These are phyloP conservation scores for Xylaria sp. DNA, from an alignment of 2,329 filamentous ascomycete genomes.

Conservation along the genomic window DNA sequence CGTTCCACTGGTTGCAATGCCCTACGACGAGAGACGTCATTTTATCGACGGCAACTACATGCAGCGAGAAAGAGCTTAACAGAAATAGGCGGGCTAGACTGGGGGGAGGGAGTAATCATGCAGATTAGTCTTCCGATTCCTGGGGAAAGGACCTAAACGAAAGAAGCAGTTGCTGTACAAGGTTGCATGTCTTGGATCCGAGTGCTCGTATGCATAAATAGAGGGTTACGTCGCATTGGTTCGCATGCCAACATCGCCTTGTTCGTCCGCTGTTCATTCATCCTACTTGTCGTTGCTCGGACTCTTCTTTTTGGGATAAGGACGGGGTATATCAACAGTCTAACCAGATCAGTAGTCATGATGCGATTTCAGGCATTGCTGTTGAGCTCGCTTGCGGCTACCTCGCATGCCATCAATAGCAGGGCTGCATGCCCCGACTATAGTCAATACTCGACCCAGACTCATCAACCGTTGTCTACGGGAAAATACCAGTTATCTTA, in stretches of 20 bases:
- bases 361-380: slow-evolving; percentile 29
- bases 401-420: slow-evolving; percentile 20
- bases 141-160: slow-evolving; percentile 17
- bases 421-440: slow-evolving; percentile 70
- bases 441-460: slow-evolving; percentile 64
- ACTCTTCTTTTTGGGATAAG: neutral
- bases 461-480: slow-evolving; percentile 77
- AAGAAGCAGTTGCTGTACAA: slow-evolving; percentile 20
- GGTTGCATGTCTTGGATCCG: neutral
- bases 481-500: slow-evolving; percentile 81
- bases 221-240: neutral
- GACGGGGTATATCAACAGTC: slow-evolving; percentile 1
- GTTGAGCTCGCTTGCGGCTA: slow-evolving; percentile 31
- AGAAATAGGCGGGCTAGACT: slow-evolving; percentile 20
- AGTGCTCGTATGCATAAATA: slow-evolving; percentile 9
- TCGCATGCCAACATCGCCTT: neutral
- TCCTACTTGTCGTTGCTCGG: neutral
- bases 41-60: slow-evolving; percentile 16
- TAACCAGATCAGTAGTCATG: slow-evolving; percentile 13
- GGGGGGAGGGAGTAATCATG: slow-evolving; percentile 22
- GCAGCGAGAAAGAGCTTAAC: slow-evolving; percentile 27
- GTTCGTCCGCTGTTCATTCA: slow-evolving; percentile 8
- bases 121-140: slow-evolving; percentile 21
- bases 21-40: slow-evolving; percentile 35
- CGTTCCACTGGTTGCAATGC: slow-evolving; percentile 25